phyloP scores from a whole-genome alignment of 2,329 filamentous ascomycete species.

The Herpomyces periplanetae region DNA sequence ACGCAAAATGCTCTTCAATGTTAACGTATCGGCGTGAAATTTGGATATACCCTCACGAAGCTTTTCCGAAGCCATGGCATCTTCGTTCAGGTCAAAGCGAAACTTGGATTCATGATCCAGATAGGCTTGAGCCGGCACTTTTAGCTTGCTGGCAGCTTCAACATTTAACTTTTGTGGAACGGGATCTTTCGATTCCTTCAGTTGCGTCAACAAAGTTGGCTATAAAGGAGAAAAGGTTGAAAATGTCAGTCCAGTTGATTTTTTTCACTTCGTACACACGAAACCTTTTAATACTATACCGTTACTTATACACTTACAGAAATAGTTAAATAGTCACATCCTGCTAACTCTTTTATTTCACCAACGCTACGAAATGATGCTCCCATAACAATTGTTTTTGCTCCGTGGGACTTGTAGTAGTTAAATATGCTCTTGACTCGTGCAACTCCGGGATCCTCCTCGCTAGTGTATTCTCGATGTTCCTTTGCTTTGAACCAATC shows the following conservation, averaged over 20 bases:
- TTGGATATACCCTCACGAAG: slow-evolving; percentile 96
- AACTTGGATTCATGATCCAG: slow-evolving; percentile 56
- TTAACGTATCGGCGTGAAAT: slow-evolving; percentile 79
- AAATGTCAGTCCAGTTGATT: slow-evolving; percentile 1
- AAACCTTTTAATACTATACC: slow-evolving; percentile 1
- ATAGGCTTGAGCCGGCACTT: slow-evolving; percentile 64
- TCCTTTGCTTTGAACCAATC: slow-evolving; percentile 94
- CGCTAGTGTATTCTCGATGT: slow-evolving; percentile 64
- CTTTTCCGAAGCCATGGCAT: slow-evolving; percentile 98
- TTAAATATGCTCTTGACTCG: slow-evolving; percentile 83
- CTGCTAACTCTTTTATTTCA: slow-evolving; percentile 90
- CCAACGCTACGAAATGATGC: slow-evolving; percentile 85
- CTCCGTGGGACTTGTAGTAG: slow-evolving; percentile 99
- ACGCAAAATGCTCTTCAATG: slow-evolving; percentile 68
- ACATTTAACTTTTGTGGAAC: slow-evolving; percentile 83
- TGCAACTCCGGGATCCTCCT: slow-evolving; percentile 82
- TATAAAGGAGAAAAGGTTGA: slow-evolving; percentile 8
- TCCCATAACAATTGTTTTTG: slow-evolving; percentile 99
- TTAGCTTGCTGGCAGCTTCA: slow-evolving; percentile 18
- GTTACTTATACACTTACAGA: slow-evolving; percentile 17
- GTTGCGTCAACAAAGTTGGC: slow-evolving; percentile 74
- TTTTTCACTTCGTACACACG: slow-evolving; percentile 1
- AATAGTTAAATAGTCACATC: slow-evolving; percentile 96
- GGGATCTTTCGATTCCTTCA: slow-evolving; percentile 37
- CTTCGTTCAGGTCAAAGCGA: slow-evolving; percentile 99